phyloP scores from a whole-genome alignment of 768 basidiomycete species.

The Suillus lakei region DNA sequence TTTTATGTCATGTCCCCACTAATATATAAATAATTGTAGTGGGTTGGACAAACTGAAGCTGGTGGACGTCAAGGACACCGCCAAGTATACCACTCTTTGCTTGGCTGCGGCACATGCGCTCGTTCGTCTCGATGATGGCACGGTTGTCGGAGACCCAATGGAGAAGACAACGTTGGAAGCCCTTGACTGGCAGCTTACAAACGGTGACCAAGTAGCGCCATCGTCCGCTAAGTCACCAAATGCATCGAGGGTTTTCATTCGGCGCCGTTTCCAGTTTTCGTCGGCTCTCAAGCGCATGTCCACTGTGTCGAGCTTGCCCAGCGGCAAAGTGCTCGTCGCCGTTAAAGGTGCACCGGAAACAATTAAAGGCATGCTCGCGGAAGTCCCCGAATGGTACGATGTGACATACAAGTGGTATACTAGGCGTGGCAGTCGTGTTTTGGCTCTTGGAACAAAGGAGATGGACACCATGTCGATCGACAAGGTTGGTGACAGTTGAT shows the following conservation, averaged over 20 bases:
- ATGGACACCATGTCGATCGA: constrained; percentile 72
- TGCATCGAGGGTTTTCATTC: constrained; percentile 68
- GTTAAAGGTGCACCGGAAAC: constrained; percentile 99
- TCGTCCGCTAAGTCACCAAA: constrained; percentile 53
- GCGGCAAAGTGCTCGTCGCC: constrained; percentile 64
- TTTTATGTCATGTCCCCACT: constrained; percentile 2
- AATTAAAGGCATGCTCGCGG: constrained; percentile 82
- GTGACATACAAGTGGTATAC: constrained; percentile 96
- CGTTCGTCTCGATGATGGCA: constrained; percentile 92
- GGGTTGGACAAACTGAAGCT: constrained; percentile 64
- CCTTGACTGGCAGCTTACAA: constrained; percentile 82
- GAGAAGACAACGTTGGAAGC: constrained; percentile 95
- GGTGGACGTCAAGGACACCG: constrained; percentile 76
- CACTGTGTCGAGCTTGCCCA: constrained; percentile 74
- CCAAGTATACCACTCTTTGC: constrained; percentile 80
- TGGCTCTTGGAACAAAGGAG: constrained; percentile 90
- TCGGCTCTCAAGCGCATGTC: constrained; percentile 98
- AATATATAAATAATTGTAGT: constrained; percentile 41
- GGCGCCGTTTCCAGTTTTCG: constrained; percentile 96
- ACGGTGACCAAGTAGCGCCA: constrained; percentile 78
- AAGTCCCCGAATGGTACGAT: constrained; percentile 82
- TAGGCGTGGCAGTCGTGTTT: constrained; percentile 88
- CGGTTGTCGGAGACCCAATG: constrained; percentile 97
- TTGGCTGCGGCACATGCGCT: constrained; percentile 95
- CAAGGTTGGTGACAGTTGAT: constrained; percentile 50